Conservation (phyloP, 306 rosid species). For the Sicyos edulis region DNA sequence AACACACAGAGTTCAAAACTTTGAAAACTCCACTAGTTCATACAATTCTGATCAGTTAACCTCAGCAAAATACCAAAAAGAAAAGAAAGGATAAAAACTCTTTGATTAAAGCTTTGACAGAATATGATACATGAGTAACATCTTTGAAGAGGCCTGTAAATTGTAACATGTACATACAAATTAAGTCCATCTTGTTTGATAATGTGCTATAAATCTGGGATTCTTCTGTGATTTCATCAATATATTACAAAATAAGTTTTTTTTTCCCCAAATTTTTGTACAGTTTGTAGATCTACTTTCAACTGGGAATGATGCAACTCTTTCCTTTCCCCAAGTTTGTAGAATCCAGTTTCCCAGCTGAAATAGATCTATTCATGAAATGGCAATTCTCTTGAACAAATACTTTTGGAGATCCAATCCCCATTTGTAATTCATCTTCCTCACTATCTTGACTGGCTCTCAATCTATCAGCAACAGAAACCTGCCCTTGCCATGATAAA, state of each 20-base stretch:
- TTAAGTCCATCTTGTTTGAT: not conserved
- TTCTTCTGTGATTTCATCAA: constrained; percentile 18
- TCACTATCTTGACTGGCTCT: not conserved
- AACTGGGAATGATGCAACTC: constrained; percentile 29
- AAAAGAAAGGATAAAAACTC: not conserved
- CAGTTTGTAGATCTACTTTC: constrained; percentile 29
- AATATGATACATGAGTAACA: not conserved
- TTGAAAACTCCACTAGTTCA: not conserved
- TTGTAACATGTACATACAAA: not conserved
- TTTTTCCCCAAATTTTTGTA: constrained; percentile 30
- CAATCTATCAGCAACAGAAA: constrained; percentile 38
- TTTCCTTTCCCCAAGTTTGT: constrained; percentile 35
- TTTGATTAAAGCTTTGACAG: not conserved
- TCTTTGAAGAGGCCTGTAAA: constrained; percentile 15
- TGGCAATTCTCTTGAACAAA: constrained; percentile 22
- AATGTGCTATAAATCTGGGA: constrained; percentile 12
- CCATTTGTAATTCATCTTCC: constrained; percentile 14
- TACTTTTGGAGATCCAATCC: constrained; percentile 34
- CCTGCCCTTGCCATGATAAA: constrained; percentile 19
- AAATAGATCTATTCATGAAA: constrained; percentile 36
- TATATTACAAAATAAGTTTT: constrained; percentile 21
- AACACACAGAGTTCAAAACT: no score
- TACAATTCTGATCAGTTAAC: constrained; percentile 4
- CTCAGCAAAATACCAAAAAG: constrained; percentile 2
- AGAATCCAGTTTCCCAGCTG: constrained; percentile 35